Evolutionary conservation across 306 rosid species (phyloP).

Genomic region (Nissolia schottii): DNA sequence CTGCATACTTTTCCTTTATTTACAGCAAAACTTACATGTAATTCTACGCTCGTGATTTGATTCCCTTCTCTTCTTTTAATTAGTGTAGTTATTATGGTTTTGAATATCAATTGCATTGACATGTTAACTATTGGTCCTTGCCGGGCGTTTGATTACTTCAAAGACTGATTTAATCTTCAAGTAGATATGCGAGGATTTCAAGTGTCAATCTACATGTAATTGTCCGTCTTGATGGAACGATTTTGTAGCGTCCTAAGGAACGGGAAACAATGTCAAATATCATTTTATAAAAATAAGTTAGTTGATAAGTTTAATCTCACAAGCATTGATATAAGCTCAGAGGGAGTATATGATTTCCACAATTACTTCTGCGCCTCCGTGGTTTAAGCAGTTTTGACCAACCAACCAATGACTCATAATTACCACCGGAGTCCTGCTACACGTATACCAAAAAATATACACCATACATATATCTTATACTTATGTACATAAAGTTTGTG

Average conservation of each 20-base stretch:
- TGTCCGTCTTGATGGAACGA: constrained; percentile 8
- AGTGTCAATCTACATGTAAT: not conserved
- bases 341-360: not conserved
- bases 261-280: too few species aligned
- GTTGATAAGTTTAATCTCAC: too few species aligned
- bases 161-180: not conserved
- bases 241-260: not conserved
- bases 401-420: not conserved
- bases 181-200: not conserved
- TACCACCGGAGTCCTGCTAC: too few species aligned
- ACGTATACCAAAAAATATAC: too few species aligned
- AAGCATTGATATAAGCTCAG: too few species aligned
- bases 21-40: not conserved
- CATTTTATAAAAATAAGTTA: too few species aligned
- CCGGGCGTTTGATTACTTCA: not conserved
- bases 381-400: constrained; percentile 18
- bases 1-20: not conserved
- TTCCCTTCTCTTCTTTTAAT: not conserved
- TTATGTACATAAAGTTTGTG: too few species aligned
- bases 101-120: not conserved
- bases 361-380: constrained; percentile 11
- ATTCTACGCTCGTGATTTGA: not conserved
- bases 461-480: too few species aligned
- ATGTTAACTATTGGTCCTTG: not conserved
- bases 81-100: not conserved